phyloP scores from a whole-genome alignment of 352 stramenopile species.

The Aphanomyces astaci region DNA sequence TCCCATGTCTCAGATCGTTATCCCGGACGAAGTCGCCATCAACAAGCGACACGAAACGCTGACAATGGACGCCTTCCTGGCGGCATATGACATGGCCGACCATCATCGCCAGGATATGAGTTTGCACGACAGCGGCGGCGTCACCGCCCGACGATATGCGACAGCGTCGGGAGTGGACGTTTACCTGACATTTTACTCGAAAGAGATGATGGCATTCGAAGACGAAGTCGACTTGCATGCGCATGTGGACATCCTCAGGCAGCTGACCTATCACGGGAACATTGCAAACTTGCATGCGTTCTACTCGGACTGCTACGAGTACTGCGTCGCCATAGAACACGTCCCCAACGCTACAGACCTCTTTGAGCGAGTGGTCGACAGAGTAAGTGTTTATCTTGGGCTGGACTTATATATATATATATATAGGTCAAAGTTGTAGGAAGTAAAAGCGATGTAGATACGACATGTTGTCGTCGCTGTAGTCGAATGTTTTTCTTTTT shows the following conservation, averaged over 20 bases:
- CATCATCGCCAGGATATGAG: not conserved
- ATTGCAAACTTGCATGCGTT: conserved; percentile 43
- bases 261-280: conserved; percentile 48
- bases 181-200: conserved; percentile 20
- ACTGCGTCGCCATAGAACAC: conserved; percentile 84
- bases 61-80: not conserved
- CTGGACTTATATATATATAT: not conserved
- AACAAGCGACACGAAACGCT: not conserved
- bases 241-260: conserved; percentile 55
- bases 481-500: no score
- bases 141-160: no score
- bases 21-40: not conserved
- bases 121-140: no score
- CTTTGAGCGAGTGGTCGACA: conserved; percentile 89
- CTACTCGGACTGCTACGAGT: conserved; percentile 35
- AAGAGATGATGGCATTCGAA: conserved; percentile 15
- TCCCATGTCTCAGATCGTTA: not conserved
- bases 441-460: no score
- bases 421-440: no score
- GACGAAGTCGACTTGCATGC: conserved; percentile 47
- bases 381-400: conserved; percentile 29
- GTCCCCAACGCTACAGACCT: conserved; percentile 74
- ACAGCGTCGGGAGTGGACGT: not conserved
- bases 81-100: not conserved
- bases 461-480: no score